phyloP scores from a whole-genome alignment of 108 stramenopile species.

The Skeletonema costatum region DNA sequence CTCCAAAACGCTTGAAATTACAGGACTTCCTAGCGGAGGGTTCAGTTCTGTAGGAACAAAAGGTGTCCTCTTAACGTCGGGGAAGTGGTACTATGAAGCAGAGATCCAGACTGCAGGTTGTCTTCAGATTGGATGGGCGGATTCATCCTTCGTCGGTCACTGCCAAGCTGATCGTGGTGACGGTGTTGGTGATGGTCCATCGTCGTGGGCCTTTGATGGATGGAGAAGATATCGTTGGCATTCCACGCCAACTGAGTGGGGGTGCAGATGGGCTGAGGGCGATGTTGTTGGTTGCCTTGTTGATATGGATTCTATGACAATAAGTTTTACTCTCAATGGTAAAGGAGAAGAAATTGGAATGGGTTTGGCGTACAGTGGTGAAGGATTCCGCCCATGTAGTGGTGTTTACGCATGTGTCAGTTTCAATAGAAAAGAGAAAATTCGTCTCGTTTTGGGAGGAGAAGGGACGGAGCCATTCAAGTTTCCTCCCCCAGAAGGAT shows the following conservation, averaged over 20 bases:
- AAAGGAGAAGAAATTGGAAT: conserved; percentile 86
- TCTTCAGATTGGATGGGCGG: conserved; percentile 95
- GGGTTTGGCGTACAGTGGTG: conserved; percentile 83
- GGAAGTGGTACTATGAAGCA: conserved; percentile 97
- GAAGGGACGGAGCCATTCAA: conserved; percentile 65
- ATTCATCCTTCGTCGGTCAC: conserved; percentile 86
- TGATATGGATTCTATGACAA: conserved; percentile 83
- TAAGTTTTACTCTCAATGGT: conserved; percentile 93
- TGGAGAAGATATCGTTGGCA: conserved; percentile 96
- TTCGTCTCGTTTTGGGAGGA: conserved; percentile 79
- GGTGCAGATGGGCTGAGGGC: conserved; percentile 90
- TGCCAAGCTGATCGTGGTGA: conserved; percentile 88
- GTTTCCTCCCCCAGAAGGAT: conserved; percentile 73
- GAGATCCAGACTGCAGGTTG: conserved; percentile 89
- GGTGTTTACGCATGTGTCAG: conserved; percentile 90
- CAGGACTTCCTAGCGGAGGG: conserved; percentile 78
- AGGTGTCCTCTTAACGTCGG: conserved; percentile 74
- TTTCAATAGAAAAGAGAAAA: conserved; percentile 82
- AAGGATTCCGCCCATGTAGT: conserved; percentile 85
- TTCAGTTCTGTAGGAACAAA: conserved; percentile 90
- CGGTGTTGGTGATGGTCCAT: conserved; percentile 92
- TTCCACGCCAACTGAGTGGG: conserved; percentile 87
- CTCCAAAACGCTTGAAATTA: conserved; percentile 65
- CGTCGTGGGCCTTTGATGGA: conserved; percentile 96
- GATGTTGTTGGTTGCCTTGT: conserved; percentile 90